Base-by-base conservation (phyloP, 2,329 filamentous ascomycete genomes). In the Fusarium sp. region DNA sequence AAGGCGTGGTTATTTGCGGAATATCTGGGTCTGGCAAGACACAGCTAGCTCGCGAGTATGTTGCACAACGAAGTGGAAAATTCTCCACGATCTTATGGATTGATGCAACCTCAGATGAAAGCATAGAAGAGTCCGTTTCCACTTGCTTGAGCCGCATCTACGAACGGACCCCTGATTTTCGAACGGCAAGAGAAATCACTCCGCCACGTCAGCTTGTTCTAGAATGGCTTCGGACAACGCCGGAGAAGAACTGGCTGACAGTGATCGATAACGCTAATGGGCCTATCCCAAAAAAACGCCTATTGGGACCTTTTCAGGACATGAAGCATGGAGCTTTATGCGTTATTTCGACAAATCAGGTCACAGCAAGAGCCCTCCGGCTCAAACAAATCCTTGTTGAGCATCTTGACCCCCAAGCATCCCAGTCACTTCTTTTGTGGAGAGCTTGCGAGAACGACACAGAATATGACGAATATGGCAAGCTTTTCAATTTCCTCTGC, bases 11-110 rank as follows among this genome's bases (percentile, higher is more conserved):
- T 15, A 33, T 65, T 5, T 54, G 57, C 4, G 47, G 58, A 0
- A 62, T 65, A 10, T 54, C 47, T 1, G 63, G 63, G 4, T 65
- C 47, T 5, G 35, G 47, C 3, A 66, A 66, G 16, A 63, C 63
- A 6, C 49, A 66, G 2, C 12, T 66, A 5, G 42, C 21, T 32
- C 42, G 16, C 0, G 42, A 56, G 11, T 66, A 66, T 23, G 6
- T 66, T 8, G 13, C 15, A 1, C 13, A 11, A 30, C 13, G 42
- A 3, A 11, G 4, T 6, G 2, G 8, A 5, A 15, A 19, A 0
- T 56, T 63, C 8, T 63, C 49, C 1, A 21, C 30, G 1, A 16
- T 56, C 2, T 9, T 56, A 9, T 66, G 49, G 63, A 49, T 56
- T 3, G 63, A 43, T 32, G 49, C 30, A 12, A 18, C 15, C 9